Conservation (phyloP, 257 asterid species). For the Nicotiana knightiana region DNA sequence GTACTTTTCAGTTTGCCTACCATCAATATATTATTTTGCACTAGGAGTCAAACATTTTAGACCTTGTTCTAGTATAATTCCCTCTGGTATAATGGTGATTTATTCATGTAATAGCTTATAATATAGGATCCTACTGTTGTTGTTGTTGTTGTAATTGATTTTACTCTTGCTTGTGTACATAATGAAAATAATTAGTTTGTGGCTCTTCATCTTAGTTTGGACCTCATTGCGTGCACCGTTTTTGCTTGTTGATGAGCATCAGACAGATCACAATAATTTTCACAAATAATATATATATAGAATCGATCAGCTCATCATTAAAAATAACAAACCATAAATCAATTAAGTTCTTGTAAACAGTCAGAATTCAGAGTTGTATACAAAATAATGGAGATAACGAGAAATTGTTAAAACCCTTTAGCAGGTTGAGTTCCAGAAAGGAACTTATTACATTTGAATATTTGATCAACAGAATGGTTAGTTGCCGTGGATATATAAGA, state of each 20-base stretch:
- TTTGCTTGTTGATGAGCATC: not conserved
- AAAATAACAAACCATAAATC: not conserved
- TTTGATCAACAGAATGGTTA: not conserved
- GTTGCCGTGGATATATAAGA: not conserved
- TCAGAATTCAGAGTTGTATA: not conserved
- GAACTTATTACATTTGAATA: not conserved
- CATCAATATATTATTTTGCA: too few species aligned
- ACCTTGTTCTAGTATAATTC: too few species aligned
- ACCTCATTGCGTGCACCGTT: not conserved
- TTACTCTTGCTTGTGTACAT: too few species aligned
- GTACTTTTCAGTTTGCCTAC: too few species aligned
- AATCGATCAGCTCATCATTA: not conserved
- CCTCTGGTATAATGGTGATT: too few species aligned
- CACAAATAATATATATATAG: not conserved
- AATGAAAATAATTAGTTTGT: too few species aligned
- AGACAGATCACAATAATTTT: not conserved
- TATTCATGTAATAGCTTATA: too few species aligned
- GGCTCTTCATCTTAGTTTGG: too few species aligned
- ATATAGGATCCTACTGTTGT: too few species aligned
- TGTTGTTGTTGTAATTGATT: too few species aligned
- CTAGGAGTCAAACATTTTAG: too few species aligned
- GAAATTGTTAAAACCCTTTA: not conserved
- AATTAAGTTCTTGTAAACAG: not conserved
- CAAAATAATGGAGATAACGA: not conserved
- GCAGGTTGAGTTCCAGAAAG: not conserved